Evolutionary conservation across 2,329 filamentous ascomycete genomes (phyloP), one percentile per base, ranked within the genome.

Genomic region (Pseudogymnoascus sp.): DNA sequence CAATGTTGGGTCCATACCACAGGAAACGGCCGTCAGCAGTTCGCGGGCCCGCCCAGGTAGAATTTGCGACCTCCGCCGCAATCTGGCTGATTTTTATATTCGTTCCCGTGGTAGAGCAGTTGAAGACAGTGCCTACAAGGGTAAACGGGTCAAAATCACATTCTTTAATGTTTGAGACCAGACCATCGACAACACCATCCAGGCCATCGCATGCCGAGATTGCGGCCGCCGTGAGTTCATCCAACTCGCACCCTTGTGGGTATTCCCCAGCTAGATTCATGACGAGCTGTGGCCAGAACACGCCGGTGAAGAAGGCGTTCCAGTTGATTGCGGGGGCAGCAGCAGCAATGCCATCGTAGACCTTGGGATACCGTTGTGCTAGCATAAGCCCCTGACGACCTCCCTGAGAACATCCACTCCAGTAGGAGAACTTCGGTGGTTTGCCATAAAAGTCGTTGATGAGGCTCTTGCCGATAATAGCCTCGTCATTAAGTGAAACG

Each of bases 301-400:
- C 33, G 1, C 33, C 45, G 1, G 63, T 14, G 9, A 64, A 35
- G 9, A 67, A 60, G 16, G 60, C 41, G 52, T 39, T 42, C 65
- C 62, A 68, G 60, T 77, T 74, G 55, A 77, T 71, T 1, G 75
- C 75, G 11, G 77, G 76, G 1, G 75, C 72, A 4, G 65, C 63
- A 4, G 77, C 75, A 3, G 76, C 62, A 60, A 79, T 77, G 19
- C 76, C 75, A 64, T 79, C 72, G 62, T 73, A 78, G 2, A 69
- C 67, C 2, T 68, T 60, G 5, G 75, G 75, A 63, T 72, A 77
- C 9, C 71, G 63, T 61, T 78, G 75, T 5, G 75, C 74, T 8
- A 70, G 36, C 69, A 73, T 74, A 14, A 74, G 61, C 2, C 74
- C 75, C 62, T 76, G 74, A 14, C 75, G 62, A 6, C 75, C 75